phyloP scores from a whole-genome alignment of 192 early-diverging fungal genomes.

The Coemansia sp. region DNA sequence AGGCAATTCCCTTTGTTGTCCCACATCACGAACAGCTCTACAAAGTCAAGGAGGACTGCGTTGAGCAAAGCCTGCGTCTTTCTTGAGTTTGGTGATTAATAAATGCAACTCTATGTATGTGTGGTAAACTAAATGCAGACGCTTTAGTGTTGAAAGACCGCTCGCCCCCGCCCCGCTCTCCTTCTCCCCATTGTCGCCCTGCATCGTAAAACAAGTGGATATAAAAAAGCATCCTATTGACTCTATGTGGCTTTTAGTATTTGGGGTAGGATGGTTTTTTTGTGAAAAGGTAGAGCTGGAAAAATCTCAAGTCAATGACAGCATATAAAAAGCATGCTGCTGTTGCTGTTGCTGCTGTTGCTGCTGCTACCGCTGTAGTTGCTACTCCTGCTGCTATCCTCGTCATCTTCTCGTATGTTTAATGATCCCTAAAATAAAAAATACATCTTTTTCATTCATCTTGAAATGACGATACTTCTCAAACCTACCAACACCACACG shows the following conservation, averaged over 20 bases:
- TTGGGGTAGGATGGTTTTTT: neutral
- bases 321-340: too few species aligned
- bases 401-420: neutral
- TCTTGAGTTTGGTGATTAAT: neutral
- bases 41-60: neutral
- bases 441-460: neutral
- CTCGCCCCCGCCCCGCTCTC: neutral
- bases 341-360: neutral
- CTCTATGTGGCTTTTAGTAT: too few species aligned
- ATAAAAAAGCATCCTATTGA: too few species aligned
- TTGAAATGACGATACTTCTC: neutral
- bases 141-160: neutral
- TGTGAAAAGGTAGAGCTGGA: too few species aligned
- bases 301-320: too few species aligned
- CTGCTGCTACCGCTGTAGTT: too few species aligned
- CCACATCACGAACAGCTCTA: constrained; percentile 12
- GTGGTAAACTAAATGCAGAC: neutral
- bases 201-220: too few species aligned
- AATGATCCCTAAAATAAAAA: too few species aligned
- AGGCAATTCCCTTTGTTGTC: constrained; percentile 20
- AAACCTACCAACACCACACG: neutral
- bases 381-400: neutral
- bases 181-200: too few species aligned
- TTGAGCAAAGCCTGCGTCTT: constrained; percentile 1
- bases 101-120: neutral